Evolutionary conservation across 768 basidiomycete species (phyloP).

Genomic region (Hortiboletus flavorubellus): DNA sequence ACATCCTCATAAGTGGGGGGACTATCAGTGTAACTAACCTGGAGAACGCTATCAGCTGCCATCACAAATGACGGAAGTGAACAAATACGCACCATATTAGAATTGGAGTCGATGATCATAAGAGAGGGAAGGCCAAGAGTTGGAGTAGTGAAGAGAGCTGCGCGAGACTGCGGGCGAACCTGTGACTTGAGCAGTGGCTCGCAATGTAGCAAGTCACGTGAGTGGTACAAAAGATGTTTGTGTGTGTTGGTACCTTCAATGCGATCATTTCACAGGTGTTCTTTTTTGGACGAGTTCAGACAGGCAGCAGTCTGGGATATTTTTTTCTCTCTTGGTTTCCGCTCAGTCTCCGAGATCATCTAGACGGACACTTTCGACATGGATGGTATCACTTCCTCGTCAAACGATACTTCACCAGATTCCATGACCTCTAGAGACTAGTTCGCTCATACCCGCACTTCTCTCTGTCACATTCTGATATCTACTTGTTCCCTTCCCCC

Average conservation of each 20-base stretch:
- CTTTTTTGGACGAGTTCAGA: conserved; percentile 5
- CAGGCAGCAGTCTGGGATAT: neutral
- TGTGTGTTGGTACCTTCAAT: conserved; percentile 7
- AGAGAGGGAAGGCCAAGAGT: neutral
- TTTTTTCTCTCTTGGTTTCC: neutral
- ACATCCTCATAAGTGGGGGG: conserved; percentile 51
- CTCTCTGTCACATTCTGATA: conserved; percentile 36
- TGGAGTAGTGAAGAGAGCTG: conserved; percentile 1
- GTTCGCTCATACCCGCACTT: conserved; percentile 49
- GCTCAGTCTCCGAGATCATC: neutral
- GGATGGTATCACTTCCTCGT: conserved; percentile 32
- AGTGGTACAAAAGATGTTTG: conserved; percentile 5
- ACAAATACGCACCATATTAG: conserved; percentile 24
- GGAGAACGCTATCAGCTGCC: neutral
- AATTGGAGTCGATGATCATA: conserved; percentile 27
- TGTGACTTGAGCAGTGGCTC: neutral
- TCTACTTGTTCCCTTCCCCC: conserved; percentile 32
- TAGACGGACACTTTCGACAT: conserved; percentile 16
- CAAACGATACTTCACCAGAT: conserved; percentile 25
- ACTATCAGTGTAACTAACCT: conserved; percentile 31
- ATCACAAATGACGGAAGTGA: neutral
- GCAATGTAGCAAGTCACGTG: conserved; percentile 19
- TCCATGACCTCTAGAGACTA: conserved; percentile 88
- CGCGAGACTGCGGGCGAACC: conserved; percentile 9
- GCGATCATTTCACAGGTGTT: conserved; percentile 9